Evolutionary conservation across 2,329 filamentous ascomycete species (phyloP).

Genomic region (Hypoxylon sp.): DNA sequence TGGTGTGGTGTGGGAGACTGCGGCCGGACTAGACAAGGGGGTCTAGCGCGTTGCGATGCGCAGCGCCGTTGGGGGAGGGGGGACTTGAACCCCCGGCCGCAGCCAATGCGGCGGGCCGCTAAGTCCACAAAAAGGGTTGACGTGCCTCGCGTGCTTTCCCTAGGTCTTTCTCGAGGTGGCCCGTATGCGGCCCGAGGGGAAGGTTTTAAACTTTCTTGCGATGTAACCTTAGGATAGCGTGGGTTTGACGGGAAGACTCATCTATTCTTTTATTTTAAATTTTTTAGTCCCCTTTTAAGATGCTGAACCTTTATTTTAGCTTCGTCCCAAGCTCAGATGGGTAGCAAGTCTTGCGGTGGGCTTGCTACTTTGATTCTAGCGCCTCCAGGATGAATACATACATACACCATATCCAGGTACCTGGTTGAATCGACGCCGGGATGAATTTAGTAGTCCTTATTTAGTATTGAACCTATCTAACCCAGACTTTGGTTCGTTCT

Average conservation of each 20-base stretch:
- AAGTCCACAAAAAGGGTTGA: slow-evolving; percentile 20
- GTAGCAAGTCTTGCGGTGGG: slow-evolving; percentile 10
- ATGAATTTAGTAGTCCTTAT: slow-evolving; percentile 1
- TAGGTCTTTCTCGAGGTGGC: slow-evolving; percentile 9
- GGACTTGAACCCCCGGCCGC: slow-evolving; percentile 11
- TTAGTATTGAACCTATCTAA: slow-evolving; percentile 1
- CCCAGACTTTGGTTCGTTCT: slow-evolving; percentile 3
- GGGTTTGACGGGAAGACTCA: slow-evolving; percentile 1
- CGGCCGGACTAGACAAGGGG: slow-evolving; percentile 50
- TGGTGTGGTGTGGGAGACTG: slow-evolving; percentile 47
- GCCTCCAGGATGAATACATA: slow-evolving; percentile 3
- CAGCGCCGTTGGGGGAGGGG: slow-evolving; percentile 21
- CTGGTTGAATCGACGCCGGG: not conserved
- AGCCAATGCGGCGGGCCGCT: slow-evolving; percentile 31
- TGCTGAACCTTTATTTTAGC: slow-evolving; percentile 20
- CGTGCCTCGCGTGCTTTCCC: slow-evolving; percentile 16
- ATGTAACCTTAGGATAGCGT: slow-evolving; percentile 29
- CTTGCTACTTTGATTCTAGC: slow-evolving; percentile 34
- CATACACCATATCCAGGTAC: too few species aligned
- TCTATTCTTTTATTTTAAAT: slow-evolving; percentile 14
- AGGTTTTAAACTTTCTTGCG: slow-evolving; percentile 15
- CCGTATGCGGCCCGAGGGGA: slow-evolving; percentile 21
- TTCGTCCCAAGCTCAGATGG: slow-evolving; percentile 29
- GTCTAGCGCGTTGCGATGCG: slow-evolving; percentile 23
- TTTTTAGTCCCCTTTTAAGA: slow-evolving; percentile 2